Evolutionary conservation across 169 alveolate species (phyloP), one percentile per base, ranked within the genome.

Genomic region (Plasmodium fragile): DNA sequence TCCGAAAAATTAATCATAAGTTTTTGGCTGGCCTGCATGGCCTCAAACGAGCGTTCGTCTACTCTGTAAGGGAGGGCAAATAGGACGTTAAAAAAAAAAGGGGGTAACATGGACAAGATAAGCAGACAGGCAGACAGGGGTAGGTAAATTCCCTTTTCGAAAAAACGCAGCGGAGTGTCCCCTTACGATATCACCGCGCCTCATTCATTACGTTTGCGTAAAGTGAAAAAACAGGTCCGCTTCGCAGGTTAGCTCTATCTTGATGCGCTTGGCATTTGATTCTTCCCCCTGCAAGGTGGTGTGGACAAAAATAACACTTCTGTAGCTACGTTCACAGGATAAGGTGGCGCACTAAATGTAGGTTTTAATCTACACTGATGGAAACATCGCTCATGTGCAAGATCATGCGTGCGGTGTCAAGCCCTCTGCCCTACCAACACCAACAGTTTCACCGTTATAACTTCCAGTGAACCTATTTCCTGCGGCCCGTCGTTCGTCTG

Each of bases 191-290:
- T 34, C 49, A 71, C 55, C 78, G 75, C n/a, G 28, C 18, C 32
- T 13, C 71, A 75, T 71, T 49, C 94, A 81, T 32, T 92, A 80
- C 90, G 90, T 78, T 89, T 98, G 99, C 13, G 98, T 96, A 92
- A 97, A 98, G 93, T 98, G 99, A 92, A 98, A 98, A 95, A 98
- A 98, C 72, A 98, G 93, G 94, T 98, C 99, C 93, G 98, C 97
- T 93, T 98, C 99, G 85, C 98, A 95, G 32, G 99, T 96, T 30
- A 97, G 79, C 87, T 98, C 99, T 22, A 98, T 95, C 89, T 97
- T 97, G 32, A 98, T 95, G 52, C 97, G 96, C 82, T 95, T 84
- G 18, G 98, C 97, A 45, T 82, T 93, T 32, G 93, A 72, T 81
- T 98, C 98, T 43, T 97, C 98, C 34, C 98, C 99, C 98, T 97